A percentile compares a stretch with the other conserved stretches of the same genome.
phyloP scores from a whole-genome alignment of 2,329 filamentous ascomycete species.

The Coniella vitis region DNA sequence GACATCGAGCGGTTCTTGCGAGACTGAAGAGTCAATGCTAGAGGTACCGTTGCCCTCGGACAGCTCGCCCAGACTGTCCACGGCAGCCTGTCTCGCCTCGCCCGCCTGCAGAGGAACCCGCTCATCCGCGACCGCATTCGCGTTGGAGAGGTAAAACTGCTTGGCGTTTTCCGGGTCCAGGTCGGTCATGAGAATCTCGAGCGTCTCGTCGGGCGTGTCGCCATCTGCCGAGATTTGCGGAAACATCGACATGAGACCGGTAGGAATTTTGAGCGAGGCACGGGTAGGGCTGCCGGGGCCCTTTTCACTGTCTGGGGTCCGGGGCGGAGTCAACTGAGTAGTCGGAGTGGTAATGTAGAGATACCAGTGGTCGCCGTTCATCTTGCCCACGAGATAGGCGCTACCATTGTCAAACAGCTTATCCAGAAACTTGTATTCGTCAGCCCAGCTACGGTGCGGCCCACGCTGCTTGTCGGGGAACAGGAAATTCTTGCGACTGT shows the following conservation, averaged over 20 bases:
- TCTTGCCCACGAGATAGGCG: constrained; percentile 99
- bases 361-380: constrained; percentile 99
- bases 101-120: constrained; percentile 64
- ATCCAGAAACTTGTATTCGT: constrained; percentile 90
- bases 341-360: constrained; percentile 90
- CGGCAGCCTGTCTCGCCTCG: constrained; percentile 53
- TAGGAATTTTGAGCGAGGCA: constrained; percentile 49
- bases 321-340: constrained; percentile 71
- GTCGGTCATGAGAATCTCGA: constrained; percentile 68
- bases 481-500: constrained; percentile 97
- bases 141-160: constrained; percentile 63
- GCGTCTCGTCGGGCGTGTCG: constrained; percentile 63
- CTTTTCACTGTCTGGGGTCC: constrained; percentile 58
- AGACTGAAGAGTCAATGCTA: constrained; percentile 16
- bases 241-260: constrained; percentile 34
- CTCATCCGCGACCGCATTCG: constrained; percentile 83
- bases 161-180: constrained; percentile 62
- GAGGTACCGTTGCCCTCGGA: constrained; percentile 30
- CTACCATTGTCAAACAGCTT: constrained; percentile 87
- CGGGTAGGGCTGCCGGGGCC: constrained; percentile 26
- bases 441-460: constrained; percentile 94
- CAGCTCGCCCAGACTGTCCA: constrained; percentile 51
- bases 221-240: constrained; percentile 25
- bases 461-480: constrained; percentile 92
- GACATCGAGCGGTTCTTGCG: constrained; percentile 65